phyloP scores from a whole-genome alignment of 2,329 filamentous ascomycete genomes.

The Pseudogymnoascus sp. region DNA sequence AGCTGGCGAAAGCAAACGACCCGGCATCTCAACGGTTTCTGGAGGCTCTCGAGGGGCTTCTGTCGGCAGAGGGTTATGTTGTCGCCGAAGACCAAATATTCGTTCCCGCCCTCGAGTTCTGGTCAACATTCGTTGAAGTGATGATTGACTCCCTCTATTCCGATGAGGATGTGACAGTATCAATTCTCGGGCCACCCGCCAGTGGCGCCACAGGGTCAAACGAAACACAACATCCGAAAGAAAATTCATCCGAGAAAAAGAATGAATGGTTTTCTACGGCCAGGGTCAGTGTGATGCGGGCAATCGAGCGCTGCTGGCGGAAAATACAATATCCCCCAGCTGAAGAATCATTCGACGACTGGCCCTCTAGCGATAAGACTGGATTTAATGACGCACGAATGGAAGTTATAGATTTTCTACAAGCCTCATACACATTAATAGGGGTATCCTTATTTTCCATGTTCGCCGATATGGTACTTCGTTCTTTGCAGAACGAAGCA shows the following conservation, averaged over 20 bases:
- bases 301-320: conserved; percentile 57
- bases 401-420: conserved; percentile 71
- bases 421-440: conserved; percentile 59
- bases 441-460: conserved; percentile 48
- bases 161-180: conserved; percentile 30
- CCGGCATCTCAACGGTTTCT: conserved; percentile 45
- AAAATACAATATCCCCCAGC: conserved; percentile 62
- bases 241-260: conserved; percentile 28
- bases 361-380: conserved; percentile 63
- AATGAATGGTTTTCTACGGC: conserved; percentile 50
- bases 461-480: conserved; percentile 49
- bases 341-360: conserved; percentile 47
- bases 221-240: background rate
- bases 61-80: conserved; percentile 58
- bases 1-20: conserved; percentile 48
- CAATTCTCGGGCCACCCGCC: background rate
- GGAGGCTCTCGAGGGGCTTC: conserved; percentile 54
- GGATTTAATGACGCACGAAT: conserved; percentile 67
- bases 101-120: conserved; percentile 69
- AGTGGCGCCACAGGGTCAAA: conserved; percentile 7
- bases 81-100: conserved; percentile 70
- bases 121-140: conserved; percentile 68
- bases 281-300: conserved; percentile 53
- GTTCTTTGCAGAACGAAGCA: conserved; percentile 40
- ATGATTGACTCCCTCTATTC: conserved; percentile 52